Evolutionary conservation across 2,329 filamentous ascomycete genomes (phyloP).

Genomic region (Paracorniculantispora psalliotae): DNA sequence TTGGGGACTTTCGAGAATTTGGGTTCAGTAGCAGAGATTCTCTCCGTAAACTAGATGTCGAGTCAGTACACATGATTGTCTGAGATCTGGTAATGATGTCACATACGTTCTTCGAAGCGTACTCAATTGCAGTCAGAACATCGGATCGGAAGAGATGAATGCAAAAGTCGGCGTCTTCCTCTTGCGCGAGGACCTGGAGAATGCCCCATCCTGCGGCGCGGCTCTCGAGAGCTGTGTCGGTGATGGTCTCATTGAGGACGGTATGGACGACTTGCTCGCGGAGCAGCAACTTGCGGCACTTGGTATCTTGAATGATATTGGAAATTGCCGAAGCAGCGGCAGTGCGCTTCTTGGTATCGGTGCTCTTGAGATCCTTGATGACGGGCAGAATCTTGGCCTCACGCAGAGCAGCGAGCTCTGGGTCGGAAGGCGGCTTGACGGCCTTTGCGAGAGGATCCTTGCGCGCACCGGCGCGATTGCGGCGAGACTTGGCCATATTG

Average conservation of each 20-base stretch:
- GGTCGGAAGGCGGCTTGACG: slow-evolving; percentile 57
- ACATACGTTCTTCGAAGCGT: slow-evolving; percentile 49
- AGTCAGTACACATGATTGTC: neutral
- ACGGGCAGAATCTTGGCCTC: slow-evolving; percentile 60
- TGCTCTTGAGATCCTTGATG: slow-evolving; percentile 54
- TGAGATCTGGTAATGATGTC: neutral
- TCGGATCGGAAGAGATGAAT: slow-evolving; percentile 60
- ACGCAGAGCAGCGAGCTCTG: slow-evolving; percentile 57
- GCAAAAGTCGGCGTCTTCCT: slow-evolving; percentile 63
- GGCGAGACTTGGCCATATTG: slow-evolving; percentile 56
- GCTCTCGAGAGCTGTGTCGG: slow-evolving; percentile 58
- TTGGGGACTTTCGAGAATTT: slow-evolving; percentile 45
- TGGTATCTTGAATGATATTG: slow-evolving; percentile 57
- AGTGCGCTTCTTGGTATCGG: slow-evolving; percentile 55
- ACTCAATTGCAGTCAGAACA: slow-evolving; percentile 55
- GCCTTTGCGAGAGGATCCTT: slow-evolving; percentile 53
- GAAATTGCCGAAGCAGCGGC: slow-evolving; percentile 55
- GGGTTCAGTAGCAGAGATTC: slow-evolving; percentile 35
- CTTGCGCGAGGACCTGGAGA: slow-evolving; percentile 53
- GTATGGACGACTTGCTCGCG: slow-evolving; percentile 62
- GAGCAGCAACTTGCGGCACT: slow-evolving; percentile 59
- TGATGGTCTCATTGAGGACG: slow-evolving; percentile 59
- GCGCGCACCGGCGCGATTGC: slow-evolving; percentile 46
- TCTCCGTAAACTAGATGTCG: slow-evolving; percentile 35
- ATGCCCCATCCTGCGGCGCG: slow-evolving; percentile 65